Evolutionary conservation across 2,329 filamentous ascomycete species (phyloP).

Genomic region (Fusarium dimerum): DNA sequence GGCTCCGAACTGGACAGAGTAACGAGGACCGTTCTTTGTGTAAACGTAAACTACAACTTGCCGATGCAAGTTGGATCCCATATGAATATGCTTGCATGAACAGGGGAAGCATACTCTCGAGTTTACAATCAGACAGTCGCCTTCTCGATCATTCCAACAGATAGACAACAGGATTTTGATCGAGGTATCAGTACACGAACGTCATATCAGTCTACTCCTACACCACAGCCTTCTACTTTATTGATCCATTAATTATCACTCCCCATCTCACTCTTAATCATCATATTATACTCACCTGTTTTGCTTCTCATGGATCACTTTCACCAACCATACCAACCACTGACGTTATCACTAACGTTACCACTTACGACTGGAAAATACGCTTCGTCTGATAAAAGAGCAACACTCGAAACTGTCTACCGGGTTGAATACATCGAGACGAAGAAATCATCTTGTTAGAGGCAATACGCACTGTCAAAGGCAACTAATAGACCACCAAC

Average conservation of each 20-base stretch:
- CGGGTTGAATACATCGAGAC: too few species aligned
- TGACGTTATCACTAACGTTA: neutral
- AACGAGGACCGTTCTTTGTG: neutral
- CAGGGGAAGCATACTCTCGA: too few species aligned
- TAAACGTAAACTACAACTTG: neutral
- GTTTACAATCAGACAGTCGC: too few species aligned
- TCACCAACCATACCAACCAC: neutral
- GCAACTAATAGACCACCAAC: conserved; percentile 18
- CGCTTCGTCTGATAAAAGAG: neutral
- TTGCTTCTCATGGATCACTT: neutral
- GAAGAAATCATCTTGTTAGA: too few species aligned
- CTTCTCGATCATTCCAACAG: too few species aligned
- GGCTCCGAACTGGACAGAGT: neutral
- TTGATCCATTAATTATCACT: too few species aligned
- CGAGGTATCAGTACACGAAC: too few species aligned
- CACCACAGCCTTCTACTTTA: too few species aligned
- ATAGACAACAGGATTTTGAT: too few species aligned
- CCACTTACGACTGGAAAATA: neutral
- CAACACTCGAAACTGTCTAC: neutral
- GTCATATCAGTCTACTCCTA: too few species aligned
- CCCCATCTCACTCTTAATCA: neutral
- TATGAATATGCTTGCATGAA: neutral
- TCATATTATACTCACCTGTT: neutral
- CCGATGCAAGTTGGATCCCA: neutral
- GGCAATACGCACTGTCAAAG: conserved; percentile 11